Base-by-base conservation (phyloP, 805 yeast genomes). In the Saccharomycopsis sp. region DNA sequence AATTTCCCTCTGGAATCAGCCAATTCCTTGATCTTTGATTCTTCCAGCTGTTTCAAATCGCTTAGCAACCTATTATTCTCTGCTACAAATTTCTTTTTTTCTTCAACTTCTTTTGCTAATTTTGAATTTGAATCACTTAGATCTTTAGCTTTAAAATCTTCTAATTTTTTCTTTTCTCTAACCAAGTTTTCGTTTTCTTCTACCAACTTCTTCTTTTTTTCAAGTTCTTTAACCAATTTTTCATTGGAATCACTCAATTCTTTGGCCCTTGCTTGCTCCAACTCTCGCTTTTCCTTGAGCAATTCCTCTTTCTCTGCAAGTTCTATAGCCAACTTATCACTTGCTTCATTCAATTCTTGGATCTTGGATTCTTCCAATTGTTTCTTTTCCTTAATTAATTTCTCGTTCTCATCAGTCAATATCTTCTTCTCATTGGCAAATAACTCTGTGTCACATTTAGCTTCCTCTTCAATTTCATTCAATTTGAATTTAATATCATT, bases 31-130 rank as follows among this genome's bases (percentile, higher is more conserved):
- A 8, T 31, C 35, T 6, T 14, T 9, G 35, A 9, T 31, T 9
- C 13, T 26, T 26, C 29, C 29, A 26, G 29, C 29, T 9, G 13
- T 13, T 9, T 26, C 29, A 8, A 9, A 13, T 8, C 13, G 11
- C 29, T 26, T 26, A 13, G 29, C 39, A 29, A 53, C 53, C n/a
- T n/a, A n/a, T n/a, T n/a, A n/a, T 51, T 59, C 36, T 56, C 60
- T 21, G 35, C 38, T 50, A 50, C 57, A 42, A 56, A 41, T n/a
- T 47, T 53, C 51, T 53, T 23, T n/a, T 8, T 6, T 13, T 24
- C 14, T 8, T 8, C 27, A 21, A 13, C 26, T 13, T 38, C 31
- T 21, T n/a, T 38, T n/a, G 8, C 8, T 17, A 22, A 23, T 38
- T 13, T n/a, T 19, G 14, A 9, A 8, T 21, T 21, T 14, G n/a